A percentile compares a stretch with the other conserved stretches of the same genome.
Conservation (phyloP, 768 basidiomycete species). For the Paxillus ammoniavirescens region DNA sequence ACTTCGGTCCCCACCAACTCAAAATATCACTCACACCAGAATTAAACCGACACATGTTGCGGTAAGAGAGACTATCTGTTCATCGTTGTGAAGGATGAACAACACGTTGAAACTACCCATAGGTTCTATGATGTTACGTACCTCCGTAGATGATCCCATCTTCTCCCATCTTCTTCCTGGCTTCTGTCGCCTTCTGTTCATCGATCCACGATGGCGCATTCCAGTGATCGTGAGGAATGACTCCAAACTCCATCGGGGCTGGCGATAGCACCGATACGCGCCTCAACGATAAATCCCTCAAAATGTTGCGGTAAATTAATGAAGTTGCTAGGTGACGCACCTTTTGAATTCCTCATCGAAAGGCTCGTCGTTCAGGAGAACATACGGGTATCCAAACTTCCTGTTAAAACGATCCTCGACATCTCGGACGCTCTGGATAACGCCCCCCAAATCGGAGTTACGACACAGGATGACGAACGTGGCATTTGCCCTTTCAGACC, state of each 20-base stretch:
- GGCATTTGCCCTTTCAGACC: conserved; percentile 45
- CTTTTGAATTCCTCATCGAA: conserved; percentile 53
- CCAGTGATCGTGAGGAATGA: conserved; percentile 65
- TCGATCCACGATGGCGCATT: conserved; percentile 71
- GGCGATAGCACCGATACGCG: conserved; percentile 38
- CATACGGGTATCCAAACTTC: conserved; percentile 56
- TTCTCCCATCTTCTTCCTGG: conserved; percentile 50
- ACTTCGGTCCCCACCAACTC: not conserved
- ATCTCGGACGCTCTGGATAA: conserved; percentile 48
- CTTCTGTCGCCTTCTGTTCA: conserved; percentile 54
- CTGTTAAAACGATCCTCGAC: conserved; percentile 62
- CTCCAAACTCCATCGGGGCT: conserved; percentile 53
- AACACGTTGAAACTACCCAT: not conserved
- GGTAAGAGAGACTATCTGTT: conserved; percentile 37
- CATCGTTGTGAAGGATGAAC: not conserved
- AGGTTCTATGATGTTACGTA: conserved; percentile 17
- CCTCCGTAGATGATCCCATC: conserved; percentile 50
- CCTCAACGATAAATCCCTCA: conserved; percentile 24
- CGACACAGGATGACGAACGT: conserved; percentile 57
- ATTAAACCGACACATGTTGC: conserved; percentile 79
- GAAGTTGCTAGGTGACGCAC: conserved; percentile 16
- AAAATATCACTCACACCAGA: conserved; percentile 49
- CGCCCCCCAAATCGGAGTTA: conserved; percentile 45
- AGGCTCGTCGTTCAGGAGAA: conserved; percentile 63
- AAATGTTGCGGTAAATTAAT: not conserved